Percentiles rank a stretch among this genome's conserved stretches.
Conservation (phyloP, 2,329 filamentous ascomycete species). For the Fusarium pseudonygamai region DNA sequence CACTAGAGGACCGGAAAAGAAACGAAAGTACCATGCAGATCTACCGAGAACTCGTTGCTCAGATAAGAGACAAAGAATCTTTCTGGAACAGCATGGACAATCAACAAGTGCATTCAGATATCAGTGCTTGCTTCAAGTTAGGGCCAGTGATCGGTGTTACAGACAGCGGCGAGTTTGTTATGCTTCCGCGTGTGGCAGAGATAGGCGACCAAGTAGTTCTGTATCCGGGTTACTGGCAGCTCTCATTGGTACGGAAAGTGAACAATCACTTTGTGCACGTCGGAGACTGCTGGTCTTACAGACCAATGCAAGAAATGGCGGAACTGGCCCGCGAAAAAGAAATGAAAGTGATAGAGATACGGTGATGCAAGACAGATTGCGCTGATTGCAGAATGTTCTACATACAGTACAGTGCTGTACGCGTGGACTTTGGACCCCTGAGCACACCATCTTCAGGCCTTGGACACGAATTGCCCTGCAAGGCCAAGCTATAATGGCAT, state of each 20-base stretch:
- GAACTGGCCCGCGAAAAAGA: neutral
- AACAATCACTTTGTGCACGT: neutral
- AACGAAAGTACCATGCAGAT: rapidly evolving
- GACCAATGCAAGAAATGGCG: neutral
- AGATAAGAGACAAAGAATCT: rapidly evolving
- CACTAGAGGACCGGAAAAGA: rapidly evolving
- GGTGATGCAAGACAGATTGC: neutral
- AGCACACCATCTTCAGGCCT: neutral
- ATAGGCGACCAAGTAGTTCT: neutral
- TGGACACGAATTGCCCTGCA: neutral
- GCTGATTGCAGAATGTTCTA: no score
- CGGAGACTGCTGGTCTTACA: neutral
- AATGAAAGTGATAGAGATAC: neutral
- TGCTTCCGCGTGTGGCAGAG: neutral
- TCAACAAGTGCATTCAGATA: neutral
- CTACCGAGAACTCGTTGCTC: neutral
- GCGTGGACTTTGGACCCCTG: neutral
- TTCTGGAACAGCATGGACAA: neutral
- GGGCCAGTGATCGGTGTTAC: neutral
- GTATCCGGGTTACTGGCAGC: neutral
- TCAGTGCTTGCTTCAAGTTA: neutral
- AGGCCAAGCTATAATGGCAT: neutral
- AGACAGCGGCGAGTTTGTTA: neutral
- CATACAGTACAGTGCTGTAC: no score
- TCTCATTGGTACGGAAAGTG: neutral